Evolutionary conservation across 139 green algal species (phyloP).

Genomic region (Picochlorum sp.): DNA sequence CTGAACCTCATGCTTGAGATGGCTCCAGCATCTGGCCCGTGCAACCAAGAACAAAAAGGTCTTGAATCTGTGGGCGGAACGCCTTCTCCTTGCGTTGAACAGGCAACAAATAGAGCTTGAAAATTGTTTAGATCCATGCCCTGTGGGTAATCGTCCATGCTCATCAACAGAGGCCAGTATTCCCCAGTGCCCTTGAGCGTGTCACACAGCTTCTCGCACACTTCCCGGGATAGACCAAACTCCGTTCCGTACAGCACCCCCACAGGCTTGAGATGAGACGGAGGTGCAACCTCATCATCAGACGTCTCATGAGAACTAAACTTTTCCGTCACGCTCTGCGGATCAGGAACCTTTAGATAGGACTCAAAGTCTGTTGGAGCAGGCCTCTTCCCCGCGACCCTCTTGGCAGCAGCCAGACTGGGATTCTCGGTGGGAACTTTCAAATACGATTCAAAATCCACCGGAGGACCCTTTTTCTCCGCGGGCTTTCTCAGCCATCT

Average conservation of each 20-base stretch:
- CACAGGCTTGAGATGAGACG: slow-evolving; percentile 37
- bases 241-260: slow-evolving; percentile 78
- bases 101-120: slow-evolving; percentile 61
- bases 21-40: slow-evolving; percentile 26
- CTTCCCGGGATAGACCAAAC: slow-evolving; percentile 79
- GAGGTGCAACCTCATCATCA: not conserved
- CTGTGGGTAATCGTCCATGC: slow-evolving; percentile 66
- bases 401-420: not conserved
- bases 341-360: slow-evolving; percentile 4
- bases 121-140: slow-evolving; percentile 40
- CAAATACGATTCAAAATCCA: slow-evolving; percentile 28
- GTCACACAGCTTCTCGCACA: slow-evolving; percentile 62
- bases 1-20: slow-evolving; percentile 43
- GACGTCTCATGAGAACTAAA: not conserved
- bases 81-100: slow-evolving; percentile 85
- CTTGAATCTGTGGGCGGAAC: slow-evolving; percentile 75
- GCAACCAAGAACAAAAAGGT: slow-evolving; percentile 78
- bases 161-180: slow-evolving; percentile 54
- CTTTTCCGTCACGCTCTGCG: not conserved
- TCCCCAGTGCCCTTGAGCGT: slow-evolving; percentile 22
- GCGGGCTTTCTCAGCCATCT: not conserved
- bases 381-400: not conserved
- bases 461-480: not conserved
- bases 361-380: slow-evolving; percentile 13
- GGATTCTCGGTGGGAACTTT: slow-evolving; percentile 7